Base-by-base conservation (phyloP, 495 filamentous ascomycete species). In the Hyphodiscus hymeniophilus region DNA sequence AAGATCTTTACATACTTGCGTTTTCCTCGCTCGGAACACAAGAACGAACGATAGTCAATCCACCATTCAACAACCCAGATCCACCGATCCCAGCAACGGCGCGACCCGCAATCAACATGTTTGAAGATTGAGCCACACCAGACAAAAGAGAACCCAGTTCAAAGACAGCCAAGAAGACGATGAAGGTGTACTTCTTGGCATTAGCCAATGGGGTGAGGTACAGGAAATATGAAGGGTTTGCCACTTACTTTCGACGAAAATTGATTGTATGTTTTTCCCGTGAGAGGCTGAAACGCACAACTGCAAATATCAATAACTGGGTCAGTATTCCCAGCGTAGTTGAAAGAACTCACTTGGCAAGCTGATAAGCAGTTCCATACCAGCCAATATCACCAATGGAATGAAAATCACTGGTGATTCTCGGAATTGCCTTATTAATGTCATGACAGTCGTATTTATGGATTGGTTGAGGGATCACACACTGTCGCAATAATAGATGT, bases 61-160 rank as follows among this genome's bases (percentile, higher is more conserved):
- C 61, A 8, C 77, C 77, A 51, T 75, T 80, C 45, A 66, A 59
- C 7, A 82, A 45, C 0, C 77, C 69, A 0, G 70, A 63, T 16
- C 61, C 57, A 10, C 71, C 75, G 30, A 74, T 28, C 15, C 77
- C 78, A 11, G 77, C 76, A 11, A 82, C 60, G n/a, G 70, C 68
- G 22, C 77, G 67, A 1, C 78, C 76, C n/a, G 71, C 55, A 43
- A 81, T 81, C 26, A 81, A 67, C 51, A 74, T 72, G 18, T 56
- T 54, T 7, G 74, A 77, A 15, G 64, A 72, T 0, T 63, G 63
- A 6, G 77, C 70, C 6, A 70, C 66, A 34, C 69, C 77, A 39
- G 75, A 80, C 21, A 81, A 31, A 7, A 75, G 57, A 10, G 77
- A 79, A 2, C 78, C 78, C 20, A 75, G 20, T 55, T 74, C 68